Evolutionary conservation across 208 protist genomes (phyloP).

Genomic region (Trypanosoma lewisi): DNA sequence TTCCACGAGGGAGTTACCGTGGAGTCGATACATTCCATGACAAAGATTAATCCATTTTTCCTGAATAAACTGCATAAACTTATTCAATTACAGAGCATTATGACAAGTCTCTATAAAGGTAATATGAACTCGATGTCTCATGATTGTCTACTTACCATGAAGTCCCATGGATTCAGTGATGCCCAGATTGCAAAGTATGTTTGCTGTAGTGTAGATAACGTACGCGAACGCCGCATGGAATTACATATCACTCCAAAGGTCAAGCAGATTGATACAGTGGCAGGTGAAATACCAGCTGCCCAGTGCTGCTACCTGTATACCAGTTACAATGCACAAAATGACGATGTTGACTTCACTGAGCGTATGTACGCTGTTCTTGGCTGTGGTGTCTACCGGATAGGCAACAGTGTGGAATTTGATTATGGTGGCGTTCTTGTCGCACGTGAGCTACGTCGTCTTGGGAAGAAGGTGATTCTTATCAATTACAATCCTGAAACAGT

Average conservation of each 20-base stretch:
- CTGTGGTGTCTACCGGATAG: slow-evolving; percentile 98
- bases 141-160: slow-evolving; percentile 69
- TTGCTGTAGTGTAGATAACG: slow-evolving; percentile 39
- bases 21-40: slow-evolving; percentile 90
- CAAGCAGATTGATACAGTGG: slow-evolving; percentile 98
- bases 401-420: slow-evolving; percentile 97
- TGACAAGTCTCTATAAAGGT: slow-evolving; percentile 33
- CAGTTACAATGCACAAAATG: slow-evolving; percentile 92
- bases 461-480: slow-evolving; percentile 96
- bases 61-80: slow-evolving; percentile 95
- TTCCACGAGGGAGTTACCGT: slow-evolving; percentile 82
- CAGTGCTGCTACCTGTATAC: slow-evolving; percentile 95
- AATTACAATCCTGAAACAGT: slow-evolving; percentile 99
- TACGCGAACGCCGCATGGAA: slow-evolving; percentile 59
- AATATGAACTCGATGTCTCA: slow-evolving; percentile 40
- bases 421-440: slow-evolving; percentile 96
- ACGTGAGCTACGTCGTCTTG: slow-evolving; percentile 91
- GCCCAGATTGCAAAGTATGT: slow-evolving; percentile 85
- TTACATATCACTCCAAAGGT: slow-evolving; percentile 89
- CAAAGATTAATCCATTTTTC: slow-evolving; percentile 97
- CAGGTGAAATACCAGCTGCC: slow-evolving; percentile 97
- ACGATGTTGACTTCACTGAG: slow-evolving; percentile 85
- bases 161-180: slow-evolving; percentile 96
- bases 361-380: slow-evolving; percentile 94
- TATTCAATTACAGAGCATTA: slow-evolving; percentile 41